Evolutionary conservation across 768 basidiomycete genomes (phyloP).

Genomic region (Tulasnella sp.): DNA sequence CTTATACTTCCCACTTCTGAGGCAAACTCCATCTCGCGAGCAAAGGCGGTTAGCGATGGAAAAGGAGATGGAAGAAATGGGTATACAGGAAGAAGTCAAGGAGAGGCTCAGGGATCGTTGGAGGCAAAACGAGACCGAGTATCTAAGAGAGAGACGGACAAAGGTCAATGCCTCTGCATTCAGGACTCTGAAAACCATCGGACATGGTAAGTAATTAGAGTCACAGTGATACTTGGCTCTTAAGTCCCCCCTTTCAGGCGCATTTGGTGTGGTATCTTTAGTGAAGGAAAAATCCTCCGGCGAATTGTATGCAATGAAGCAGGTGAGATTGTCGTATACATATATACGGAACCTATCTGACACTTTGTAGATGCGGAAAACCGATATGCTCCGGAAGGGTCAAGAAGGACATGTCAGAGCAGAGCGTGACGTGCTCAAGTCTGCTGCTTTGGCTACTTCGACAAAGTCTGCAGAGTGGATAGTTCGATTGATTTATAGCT

Average conservation of each 20-base stretch:
- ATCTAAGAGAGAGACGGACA: slow-evolving; percentile 69
- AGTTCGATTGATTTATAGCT: slow-evolving; percentile 82
- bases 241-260: slow-evolving; percentile 39
- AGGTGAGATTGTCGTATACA: slow-evolving; percentile 38
- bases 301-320: slow-evolving; percentile 89
- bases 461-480: slow-evolving; percentile 82
- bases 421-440: slow-evolving; percentile 85
- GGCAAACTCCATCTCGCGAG: slow-evolving; percentile 74
- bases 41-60: slow-evolving; percentile 79
- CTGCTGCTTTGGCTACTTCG: slow-evolving; percentile 67
- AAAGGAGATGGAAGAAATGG: slow-evolving; percentile 66
- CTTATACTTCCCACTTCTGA: slow-evolving; percentile 72
- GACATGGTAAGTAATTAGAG: slow-evolving; percentile 50
- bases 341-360: neutral
- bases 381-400: slow-evolving; percentile 88
- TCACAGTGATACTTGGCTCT: slow-evolving; percentile 3
- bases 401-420: slow-evolving; percentile 97
- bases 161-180: slow-evolving; percentile 80
- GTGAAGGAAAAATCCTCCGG: slow-evolving; percentile 72
- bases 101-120: slow-evolving; percentile 58
- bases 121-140: slow-evolving; percentile 79
- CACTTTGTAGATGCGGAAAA: slow-evolving; percentile 55
- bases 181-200: slow-evolving; percentile 82
- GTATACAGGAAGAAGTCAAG: slow-evolving; percentile 56
- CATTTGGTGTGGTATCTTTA: slow-evolving; percentile 91